A percentile compares a stretch with the other conserved stretches of the same genome.
These are phyloP conservation scores for Murraya koenigii DNA, from an alignment of 345 rosid species.

Conservation along the genomic window DNA sequence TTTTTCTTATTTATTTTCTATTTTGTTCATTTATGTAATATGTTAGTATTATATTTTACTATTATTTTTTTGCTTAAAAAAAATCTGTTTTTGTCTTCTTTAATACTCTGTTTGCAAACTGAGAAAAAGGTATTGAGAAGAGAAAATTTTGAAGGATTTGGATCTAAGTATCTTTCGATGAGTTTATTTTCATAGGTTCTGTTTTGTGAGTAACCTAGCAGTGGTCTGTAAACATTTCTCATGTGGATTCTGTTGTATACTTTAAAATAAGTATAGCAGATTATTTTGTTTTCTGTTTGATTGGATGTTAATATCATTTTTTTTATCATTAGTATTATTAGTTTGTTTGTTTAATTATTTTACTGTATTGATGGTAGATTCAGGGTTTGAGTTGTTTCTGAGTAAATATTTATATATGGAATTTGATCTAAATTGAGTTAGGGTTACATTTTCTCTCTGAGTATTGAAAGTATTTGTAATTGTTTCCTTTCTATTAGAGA, in stretches of 20 bases:
- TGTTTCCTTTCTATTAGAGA: neutral
- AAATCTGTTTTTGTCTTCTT: neutral
- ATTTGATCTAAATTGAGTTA: neutral
- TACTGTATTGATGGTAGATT: neutral
- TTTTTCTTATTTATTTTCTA: neutral
- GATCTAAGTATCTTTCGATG: neutral
- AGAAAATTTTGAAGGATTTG: neutral
- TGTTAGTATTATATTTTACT: neutral
- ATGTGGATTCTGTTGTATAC: neutral
- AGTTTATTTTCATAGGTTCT: neutral
- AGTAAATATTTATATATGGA: neutral
- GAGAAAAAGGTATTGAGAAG: slow-evolving; percentile 8
- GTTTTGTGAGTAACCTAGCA: slow-evolving; percentile 1
- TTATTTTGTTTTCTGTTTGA: neutral
- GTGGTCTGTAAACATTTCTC: neutral
- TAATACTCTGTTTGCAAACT: slow-evolving; percentile 19
- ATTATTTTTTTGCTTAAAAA: neutral
- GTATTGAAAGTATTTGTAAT: neutral
- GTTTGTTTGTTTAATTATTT: neutral
- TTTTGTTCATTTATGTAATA: neutral
- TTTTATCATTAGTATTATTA: neutral
- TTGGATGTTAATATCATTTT: neutral
- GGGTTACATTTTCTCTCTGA: neutral
- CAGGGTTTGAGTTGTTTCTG: neutral
- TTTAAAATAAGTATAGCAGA: slow-evolving; percentile 1